A percentile compares a stretch with the other conserved stretches of the same genome.
phyloP scores from a whole-genome alignment of 352 stramenopile genomes.

The Globisporangium abappressorium region DNA sequence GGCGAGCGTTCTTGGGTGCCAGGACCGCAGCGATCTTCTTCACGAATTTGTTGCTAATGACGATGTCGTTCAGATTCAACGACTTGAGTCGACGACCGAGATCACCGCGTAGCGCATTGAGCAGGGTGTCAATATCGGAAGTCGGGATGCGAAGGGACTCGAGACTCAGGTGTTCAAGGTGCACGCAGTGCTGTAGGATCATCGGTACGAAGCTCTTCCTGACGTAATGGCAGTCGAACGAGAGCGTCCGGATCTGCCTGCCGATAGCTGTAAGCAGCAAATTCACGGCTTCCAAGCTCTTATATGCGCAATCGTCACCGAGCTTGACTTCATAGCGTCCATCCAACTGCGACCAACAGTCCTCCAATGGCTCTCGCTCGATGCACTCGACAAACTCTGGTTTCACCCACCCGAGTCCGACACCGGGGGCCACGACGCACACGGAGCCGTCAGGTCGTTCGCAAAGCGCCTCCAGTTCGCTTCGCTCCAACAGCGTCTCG shows the following conservation, averaged over 20 bases:
- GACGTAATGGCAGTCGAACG: neutral
- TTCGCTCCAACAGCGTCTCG: conserved; percentile 1
- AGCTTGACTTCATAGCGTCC: neutral
- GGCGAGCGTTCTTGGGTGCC: neutral
- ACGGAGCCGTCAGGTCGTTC: conserved; percentile 1
- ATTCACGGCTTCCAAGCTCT: neutral
- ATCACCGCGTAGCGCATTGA: neutral
- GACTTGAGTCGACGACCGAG: neutral
- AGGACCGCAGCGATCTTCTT: neutral
- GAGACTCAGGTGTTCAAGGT: neutral
- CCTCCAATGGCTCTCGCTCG: conserved; percentile 4
- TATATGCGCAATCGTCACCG: too few relatives aligned
- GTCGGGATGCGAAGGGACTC: neutral
- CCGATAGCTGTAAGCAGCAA: neutral
- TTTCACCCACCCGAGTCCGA: conserved; percentile 2
- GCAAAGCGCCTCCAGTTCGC: conserved; percentile 18
- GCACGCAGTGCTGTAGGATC: neutral
- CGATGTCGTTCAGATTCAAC: conserved; percentile 1
- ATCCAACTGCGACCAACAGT: neutral
- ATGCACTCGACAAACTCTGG: neutral
- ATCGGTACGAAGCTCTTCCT: neutral
- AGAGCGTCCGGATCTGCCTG: neutral
- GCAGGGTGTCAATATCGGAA: neutral
- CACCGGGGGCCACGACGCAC: conserved; percentile 4
- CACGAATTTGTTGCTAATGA: neutral